Evolutionary conservation across 2,329 filamentous ascomycete species (phyloP), one percentile per base, ranked within the genome.

Genomic region (Dendrostoma leiphaemia): DNA sequence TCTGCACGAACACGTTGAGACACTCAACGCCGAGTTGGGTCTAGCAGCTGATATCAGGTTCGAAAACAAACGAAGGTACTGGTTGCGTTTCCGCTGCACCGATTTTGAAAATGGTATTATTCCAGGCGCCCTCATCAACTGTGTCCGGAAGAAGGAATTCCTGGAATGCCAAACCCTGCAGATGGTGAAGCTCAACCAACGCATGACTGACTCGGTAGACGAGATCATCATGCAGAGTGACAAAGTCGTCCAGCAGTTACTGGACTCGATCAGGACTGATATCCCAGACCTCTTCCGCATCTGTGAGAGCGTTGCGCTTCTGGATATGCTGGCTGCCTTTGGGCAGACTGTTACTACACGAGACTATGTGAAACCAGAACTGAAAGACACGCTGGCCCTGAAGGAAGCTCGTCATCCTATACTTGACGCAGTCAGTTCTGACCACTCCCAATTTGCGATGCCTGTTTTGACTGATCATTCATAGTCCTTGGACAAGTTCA

Each of bases 151-250:
- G 63, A 91, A 87, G 63, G 84, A 84, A n/a, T 80, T 79, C 52
- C 79, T 96, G 29, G 91, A 97, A 67, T 97, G 91, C 61, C 90
- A 95, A 63, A 97, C 94, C 0, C 68, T 97, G 9, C 81, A 87
- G 51, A 77, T 99, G 10, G 80, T 96, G 59, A 94, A 97, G 65
- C 75, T 90, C 35, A 97, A 87, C 62, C 77, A 84, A 54, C 83
- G 88, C 64, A 89, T 97, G 37, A 82, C 83, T 0, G 87, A 95
- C 59, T 88, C 91, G 0, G 88, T 93, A 54, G 86, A 90, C 44
- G 91, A 97, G 69, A 88, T 95, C 2, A 79, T 96, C 3, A 80
- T 87, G 59, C 85, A 93, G 72, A 96, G 90, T 63, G 91, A 97
- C 66, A 79, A 82, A 43, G 84, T 88, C 2, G 80, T 97, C 10